Evolutionary conservation across 495 filamentous ascomycete genomes (phyloP).

Genomic region (Aspergillus baeticus): DNA sequence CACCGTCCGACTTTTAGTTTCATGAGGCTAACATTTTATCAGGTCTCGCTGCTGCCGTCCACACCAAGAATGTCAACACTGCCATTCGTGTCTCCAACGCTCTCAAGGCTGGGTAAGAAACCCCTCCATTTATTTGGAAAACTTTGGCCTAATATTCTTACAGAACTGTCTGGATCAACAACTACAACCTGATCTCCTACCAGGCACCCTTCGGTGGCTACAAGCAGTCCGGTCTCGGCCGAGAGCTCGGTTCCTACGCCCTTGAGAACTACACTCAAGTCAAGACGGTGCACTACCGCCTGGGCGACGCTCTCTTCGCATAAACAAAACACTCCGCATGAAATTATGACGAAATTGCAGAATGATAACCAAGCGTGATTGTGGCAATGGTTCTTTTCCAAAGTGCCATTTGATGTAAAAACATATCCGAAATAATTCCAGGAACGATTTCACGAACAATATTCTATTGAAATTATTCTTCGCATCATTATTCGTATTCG

Average conservation of each 20-base stretch:
- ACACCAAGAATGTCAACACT: constrained; percentile 92
- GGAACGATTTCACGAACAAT: constrained; percentile 2
- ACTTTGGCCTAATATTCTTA: background rate
- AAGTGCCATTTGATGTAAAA: constrained; percentile 4
- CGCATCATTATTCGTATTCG: too few relatives aligned
- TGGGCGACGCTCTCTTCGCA: constrained; percentile 63
- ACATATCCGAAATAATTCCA: constrained; percentile 4
- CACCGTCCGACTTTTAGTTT: background rate
- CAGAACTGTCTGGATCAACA: constrained; percentile 92
- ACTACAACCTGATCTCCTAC: constrained; percentile 83
- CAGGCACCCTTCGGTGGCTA: constrained; percentile 86
- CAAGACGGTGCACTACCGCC: constrained; percentile 64
- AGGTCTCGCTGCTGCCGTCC: constrained; percentile 86
- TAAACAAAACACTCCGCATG: constrained; percentile 25
- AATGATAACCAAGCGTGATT: background rate
- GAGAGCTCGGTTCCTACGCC: constrained; percentile 91
- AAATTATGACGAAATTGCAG: constrained; percentile 10
- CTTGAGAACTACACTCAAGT: constrained; percentile 89
- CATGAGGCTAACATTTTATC: constrained; percentile 5
- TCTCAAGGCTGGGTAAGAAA: constrained; percentile 67
- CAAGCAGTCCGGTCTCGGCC: constrained; percentile 91
- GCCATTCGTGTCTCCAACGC: constrained; percentile 83
- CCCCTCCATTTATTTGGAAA: background rate
- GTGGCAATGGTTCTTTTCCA: background rate
- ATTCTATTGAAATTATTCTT: too few relatives aligned